Conservation (phyloP, 148 eudicot genomes). For the Silene uniflora region DNA sequence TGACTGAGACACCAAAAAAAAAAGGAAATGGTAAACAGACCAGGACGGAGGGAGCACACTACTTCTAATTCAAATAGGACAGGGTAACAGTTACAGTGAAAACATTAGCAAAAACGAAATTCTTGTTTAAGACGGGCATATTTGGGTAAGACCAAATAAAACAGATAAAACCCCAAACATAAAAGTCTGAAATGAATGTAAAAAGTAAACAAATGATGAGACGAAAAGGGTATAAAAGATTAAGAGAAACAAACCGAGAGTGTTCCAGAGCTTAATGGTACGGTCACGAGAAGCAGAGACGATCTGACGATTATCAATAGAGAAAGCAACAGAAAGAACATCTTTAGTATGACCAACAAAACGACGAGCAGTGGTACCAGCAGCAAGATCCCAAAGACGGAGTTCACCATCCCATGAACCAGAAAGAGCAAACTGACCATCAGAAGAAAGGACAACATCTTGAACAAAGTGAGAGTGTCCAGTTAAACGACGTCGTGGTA, state of each 20-base stretch:
- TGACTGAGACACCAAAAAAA: no score
- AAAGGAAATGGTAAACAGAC: no score
- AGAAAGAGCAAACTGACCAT: slow-evolving; percentile 76
- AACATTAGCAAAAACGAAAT: no score
- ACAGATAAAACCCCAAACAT: no score
- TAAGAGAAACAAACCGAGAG: slow-evolving; percentile 37
- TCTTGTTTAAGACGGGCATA: no score
- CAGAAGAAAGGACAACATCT: slow-evolving; percentile 81
- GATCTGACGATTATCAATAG: slow-evolving; percentile 87
- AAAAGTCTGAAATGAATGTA: no score
- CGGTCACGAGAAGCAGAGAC: slow-evolving; percentile 78
- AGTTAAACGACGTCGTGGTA: slow-evolving; percentile 61
- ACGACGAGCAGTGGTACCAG: slow-evolving; percentile 71
- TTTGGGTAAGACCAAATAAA: no score
- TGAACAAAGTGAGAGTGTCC: slow-evolving; percentile 84
- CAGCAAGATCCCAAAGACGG: slow-evolving; percentile 72
- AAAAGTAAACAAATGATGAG: no score
- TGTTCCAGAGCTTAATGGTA: slow-evolving; percentile 88
- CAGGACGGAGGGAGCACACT: no score
- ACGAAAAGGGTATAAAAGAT: no score
- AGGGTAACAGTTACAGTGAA: no score
- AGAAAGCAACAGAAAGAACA: slow-evolving; percentile 84
- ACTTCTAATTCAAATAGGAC: no score
- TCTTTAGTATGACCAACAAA: slow-evolving; percentile 87
- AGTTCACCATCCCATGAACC: slow-evolving; percentile 92